Evolutionary conservation across 2,329 filamentous ascomycete species (phyloP), one percentile per base, ranked within the genome.

Genomic region (Beauveria asiatica): DNA sequence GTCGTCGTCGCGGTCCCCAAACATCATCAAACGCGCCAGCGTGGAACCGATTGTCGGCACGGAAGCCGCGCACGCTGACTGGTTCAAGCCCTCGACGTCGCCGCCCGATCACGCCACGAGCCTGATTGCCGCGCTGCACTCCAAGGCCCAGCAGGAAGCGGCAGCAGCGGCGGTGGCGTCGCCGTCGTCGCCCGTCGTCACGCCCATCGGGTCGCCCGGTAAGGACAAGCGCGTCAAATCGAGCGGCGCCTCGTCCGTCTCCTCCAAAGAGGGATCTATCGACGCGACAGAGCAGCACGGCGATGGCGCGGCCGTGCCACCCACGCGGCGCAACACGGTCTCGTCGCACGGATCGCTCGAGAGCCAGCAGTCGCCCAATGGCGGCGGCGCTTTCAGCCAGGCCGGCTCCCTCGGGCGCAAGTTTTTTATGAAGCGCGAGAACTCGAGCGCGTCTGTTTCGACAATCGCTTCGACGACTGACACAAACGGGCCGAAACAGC

Each of bases 81-180:
- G 85, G 13, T 82, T 83, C 64, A 83, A 81, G 62, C 78, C 80
- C 16, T 81, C 79, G 4, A 78, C 77, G 1, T 82, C 81, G 37
- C 78, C 80, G 5, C 80, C 82, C 2, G 81, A 85, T 42, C 78
- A 84, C 68, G 87, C 87, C 25, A 78, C 80, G 23, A 82, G 78
- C 64, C 78, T 82, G 27, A 90, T 92, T 79, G 86, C 86, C 59
- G 85, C 84, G 44, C 76, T 90, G 44, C 84, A 87, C n/a, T 81
- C 78, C 19, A 78, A 82, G 19, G 83, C 87, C 1, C 79, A 82
- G 42, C 79, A 82, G 41, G 77, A 81, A n/a, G 71, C 73, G 23
- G 82, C 83, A 1, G n/a, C 21, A 11, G n/a, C 45, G 19, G 33
- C 37, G 23, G 82, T 83, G 1, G n/a, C 44, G 21, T 5, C 46